Conservation (phyloP, 176 grass and related monocot genomes). For the Calamus simplicifolius region DNA sequence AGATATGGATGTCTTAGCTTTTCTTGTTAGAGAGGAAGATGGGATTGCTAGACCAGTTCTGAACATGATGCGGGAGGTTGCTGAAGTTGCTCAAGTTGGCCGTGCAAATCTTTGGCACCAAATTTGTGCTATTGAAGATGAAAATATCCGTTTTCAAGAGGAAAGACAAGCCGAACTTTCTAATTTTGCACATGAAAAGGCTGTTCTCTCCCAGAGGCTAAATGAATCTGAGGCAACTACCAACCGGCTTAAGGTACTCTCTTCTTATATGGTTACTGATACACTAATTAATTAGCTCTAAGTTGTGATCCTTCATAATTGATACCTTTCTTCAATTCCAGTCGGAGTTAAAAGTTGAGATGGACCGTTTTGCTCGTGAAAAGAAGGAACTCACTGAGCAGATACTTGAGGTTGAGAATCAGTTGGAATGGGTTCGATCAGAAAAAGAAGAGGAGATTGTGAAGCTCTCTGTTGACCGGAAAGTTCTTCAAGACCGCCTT, state of each 20-base stretch:
- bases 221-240: constrained; percentile 49
- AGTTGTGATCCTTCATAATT: constrained; percentile 26
- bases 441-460: constrained; percentile 82
- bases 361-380: constrained; percentile 47
- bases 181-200: constrained; percentile 56
- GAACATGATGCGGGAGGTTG: constrained; percentile 73
- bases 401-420: constrained; percentile 64
- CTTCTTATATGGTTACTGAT: constrained; percentile 1
- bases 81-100: constrained; percentile 69
- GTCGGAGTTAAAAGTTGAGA: constrained; percentile 87
- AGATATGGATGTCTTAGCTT: constrained; percentile 91
- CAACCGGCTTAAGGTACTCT: constrained; percentile 55
- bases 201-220: constrained; percentile 32
- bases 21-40: constrained; percentile 80
- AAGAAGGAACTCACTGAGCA: constrained; percentile 57
- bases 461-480: constrained; percentile 68
- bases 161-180: constrained; percentile 66
- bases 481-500: constrained; percentile 65
- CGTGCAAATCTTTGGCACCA: constrained; percentile 89
- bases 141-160: constrained; percentile 68
- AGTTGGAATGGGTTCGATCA: constrained; percentile 92
- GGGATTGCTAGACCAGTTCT: constrained; percentile 63
- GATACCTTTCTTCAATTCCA: constrained; percentile 21
- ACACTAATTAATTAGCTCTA: constrained; percentile 16
- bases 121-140: constrained; percentile 73